Base-by-base conservation (phyloP, 495 filamentous ascomycete genomes). In the Aspergillus biplanus region DNA sequence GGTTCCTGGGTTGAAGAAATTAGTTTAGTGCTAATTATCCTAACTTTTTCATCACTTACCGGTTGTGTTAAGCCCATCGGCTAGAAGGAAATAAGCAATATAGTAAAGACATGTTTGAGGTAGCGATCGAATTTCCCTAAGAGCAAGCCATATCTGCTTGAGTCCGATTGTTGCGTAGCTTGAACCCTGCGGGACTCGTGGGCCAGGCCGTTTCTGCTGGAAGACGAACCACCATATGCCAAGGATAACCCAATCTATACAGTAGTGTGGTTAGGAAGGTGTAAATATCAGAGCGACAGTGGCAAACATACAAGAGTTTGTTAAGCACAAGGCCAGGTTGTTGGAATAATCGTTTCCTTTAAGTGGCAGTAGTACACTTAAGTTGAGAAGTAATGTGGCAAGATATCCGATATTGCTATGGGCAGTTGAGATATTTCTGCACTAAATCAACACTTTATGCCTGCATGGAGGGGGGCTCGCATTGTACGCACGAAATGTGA, bases 211-310 rank as follows among this genome's bases (percentile, higher is more conserved):
- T 44, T 76, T 80, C 56, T 83, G 80, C 60, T 83, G 79, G 61
- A 80, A 82, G 31, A 83, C 66, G 47, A 83, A 82, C 81, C 81
- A 82, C 75, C 80, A 82, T 31, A 83, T 72, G 5, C 80, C 79
- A 2, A 83, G 66, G 4, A 82, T 53, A 6, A 83, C 71, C 81
- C 80, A 82, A 62, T 83, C 71, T 76, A 59, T 37, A 34, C 5
- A 60, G 27, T 15, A 44, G 39, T n/a, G 64, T 34, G 42, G 35
- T 39, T 13, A 31, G 16, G 11, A 48, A 16, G 11, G 18, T 34
- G 32, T 27, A 27, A 18, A n/a, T 21, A 0, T 13, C 9, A 35
- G 9, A 7, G 6, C 3, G n/a, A 61, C 32, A 7, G 35, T 1
- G 7, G 12, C 4, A 33, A 34, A 59, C 72, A 12, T 48, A 75